Conservation (phyloP, 2,329 filamentous ascomycete genomes). For the Colletotrichum sp. region DNA sequence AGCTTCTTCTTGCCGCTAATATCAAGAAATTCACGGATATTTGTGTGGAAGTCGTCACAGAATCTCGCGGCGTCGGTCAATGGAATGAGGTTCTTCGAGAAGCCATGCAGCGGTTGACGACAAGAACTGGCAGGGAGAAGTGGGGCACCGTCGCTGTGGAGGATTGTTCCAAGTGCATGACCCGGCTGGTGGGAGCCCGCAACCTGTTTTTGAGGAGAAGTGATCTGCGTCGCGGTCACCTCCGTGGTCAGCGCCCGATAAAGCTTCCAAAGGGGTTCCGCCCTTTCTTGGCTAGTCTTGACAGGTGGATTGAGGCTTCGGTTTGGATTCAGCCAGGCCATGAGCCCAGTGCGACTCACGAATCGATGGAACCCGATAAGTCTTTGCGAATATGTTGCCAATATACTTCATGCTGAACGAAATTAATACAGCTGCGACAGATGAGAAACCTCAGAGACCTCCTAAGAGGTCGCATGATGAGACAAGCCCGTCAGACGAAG, state of each 20-base stretch:
- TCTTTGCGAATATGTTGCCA: fast-evolving
- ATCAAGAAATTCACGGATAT: not conserved
- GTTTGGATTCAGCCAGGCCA: not conserved
- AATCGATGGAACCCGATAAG: not conserved
- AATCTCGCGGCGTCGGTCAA: not conserved
- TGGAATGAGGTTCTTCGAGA: not conserved
- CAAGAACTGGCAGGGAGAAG: not conserved
- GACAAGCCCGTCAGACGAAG: not conserved
- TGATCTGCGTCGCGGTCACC: not conserved
- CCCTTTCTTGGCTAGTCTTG: not conserved
- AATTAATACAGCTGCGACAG: fast-evolving
- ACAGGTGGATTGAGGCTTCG: not conserved
- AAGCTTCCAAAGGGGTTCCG: not conserved
- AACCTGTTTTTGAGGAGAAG: not conserved
- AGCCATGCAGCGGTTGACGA: fast-evolving
- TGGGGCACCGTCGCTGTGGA: not conserved
- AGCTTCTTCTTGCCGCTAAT: not conserved
- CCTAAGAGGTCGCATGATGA: not conserved
- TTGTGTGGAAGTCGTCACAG: not conserved
- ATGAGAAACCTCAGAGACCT: not conserved
- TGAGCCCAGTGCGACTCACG: fast-evolving
- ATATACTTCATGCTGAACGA: not conserved
- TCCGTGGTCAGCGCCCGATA: not conserved
- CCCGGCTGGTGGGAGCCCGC: not conserved
- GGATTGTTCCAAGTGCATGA: not conserved